Evolutionary conservation across 148 eudicot genomes (phyloP).

Genomic region (Limonium bicolor): DNA sequence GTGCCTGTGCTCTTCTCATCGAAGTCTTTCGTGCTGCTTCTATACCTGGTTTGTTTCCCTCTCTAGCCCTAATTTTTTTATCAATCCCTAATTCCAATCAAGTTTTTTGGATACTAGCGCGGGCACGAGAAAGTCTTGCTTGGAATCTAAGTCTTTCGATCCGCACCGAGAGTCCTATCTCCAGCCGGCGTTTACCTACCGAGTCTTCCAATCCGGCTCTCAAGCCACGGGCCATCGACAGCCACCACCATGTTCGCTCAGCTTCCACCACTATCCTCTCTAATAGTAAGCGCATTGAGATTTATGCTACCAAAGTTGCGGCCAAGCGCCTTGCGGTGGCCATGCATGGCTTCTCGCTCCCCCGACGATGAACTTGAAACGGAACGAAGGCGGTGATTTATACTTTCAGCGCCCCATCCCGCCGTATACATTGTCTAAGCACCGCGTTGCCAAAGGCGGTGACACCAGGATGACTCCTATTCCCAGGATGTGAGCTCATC

Average conservation of each 20-base stretch:
- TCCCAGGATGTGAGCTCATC: conserved; percentile 12
- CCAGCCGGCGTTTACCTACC: conserved; percentile 49
- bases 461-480: conserved; percentile 6
- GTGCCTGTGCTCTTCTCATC: no score
- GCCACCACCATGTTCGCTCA: conserved; percentile 50
- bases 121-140: no score
- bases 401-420: neutral
- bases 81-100: no score
- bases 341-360: conserved; percentile 75
- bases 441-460: conserved; percentile 21
- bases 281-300: conserved; percentile 61
- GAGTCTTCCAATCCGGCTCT: conserved; percentile 30
- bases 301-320: conserved; percentile 76
- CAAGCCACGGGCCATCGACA: no score
- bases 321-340: conserved; percentile 86
- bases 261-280: conserved; percentile 50
- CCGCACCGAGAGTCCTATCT: conserved; percentile 25
- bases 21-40: no score
- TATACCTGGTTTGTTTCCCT: no score
- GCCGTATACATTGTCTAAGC: conserved; percentile 21
- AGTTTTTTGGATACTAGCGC: no score
- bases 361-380: conserved; percentile 38
- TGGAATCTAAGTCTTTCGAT: neutral
- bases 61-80: no score
- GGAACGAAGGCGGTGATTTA: conserved; percentile 25